Evolutionary conservation across 2,329 filamentous ascomycete genomes (phyloP), one percentile per base, ranked within the genome.

Genomic region (Fusarium redolens): DNA sequence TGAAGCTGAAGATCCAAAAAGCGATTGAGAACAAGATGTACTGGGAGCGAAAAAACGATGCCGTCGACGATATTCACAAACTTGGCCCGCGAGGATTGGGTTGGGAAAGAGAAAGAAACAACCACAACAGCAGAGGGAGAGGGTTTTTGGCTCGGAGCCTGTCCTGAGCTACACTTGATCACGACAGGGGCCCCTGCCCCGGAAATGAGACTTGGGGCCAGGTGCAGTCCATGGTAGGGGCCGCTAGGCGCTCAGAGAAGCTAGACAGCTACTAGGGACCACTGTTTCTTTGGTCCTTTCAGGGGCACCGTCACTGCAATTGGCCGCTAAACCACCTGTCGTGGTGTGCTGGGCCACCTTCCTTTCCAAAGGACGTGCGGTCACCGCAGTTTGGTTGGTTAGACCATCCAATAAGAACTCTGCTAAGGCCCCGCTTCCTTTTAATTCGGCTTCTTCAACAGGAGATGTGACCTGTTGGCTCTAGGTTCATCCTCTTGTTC

Each of bases 1-100:
- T 84, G 83, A 83, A 84, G 82, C 81, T 79, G 81, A 80, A 72
- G 75, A 78, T 81, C 78, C 74, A 74, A 68, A 76, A 81, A 62
- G 63, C 64, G 50, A 43, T 45, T 61, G 64, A 64, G 47, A 79
- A 77, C 78, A 65, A 68, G 68, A 69, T 75, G 71, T 75, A 72
- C 69, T 67, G n/a, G 63, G 63, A 76, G 74, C 57, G 56, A 74
- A 74, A 73, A 69, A 74, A 70, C 64, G 65, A 74, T 74, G 68
- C 66, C 62, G 67, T 76, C 74, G 72, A 69, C 47, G 56, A 52
- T 58, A 69, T 69, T 77, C 75, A 75, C 74, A 71, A 77, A 73
- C 61, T 67, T 73, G 67, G 73, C 73, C 75, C 74, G 71, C 63
- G 71, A 68, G 76, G 65, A 74, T 77, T 76, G 72, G 71, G 67